Percentiles rank a stretch among this genome's conserved stretches.
Evolutionary conservation across 768 basidiomycete species (phyloP).

Genomic region (Sutorius australiensis): DNA sequence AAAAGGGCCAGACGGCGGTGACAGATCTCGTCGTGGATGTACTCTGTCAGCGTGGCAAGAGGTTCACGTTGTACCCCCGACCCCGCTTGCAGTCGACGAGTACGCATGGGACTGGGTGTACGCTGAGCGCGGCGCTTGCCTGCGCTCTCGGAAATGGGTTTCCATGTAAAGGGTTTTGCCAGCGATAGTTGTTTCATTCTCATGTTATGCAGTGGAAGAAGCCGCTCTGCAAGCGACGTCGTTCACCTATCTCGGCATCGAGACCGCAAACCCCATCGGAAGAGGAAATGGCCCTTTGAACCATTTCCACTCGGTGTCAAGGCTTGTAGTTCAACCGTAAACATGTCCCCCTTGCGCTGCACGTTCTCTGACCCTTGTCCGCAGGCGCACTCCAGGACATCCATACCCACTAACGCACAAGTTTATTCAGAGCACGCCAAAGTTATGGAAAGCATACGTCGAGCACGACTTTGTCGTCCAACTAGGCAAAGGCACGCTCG

Average conservation of each 20-base stretch:
- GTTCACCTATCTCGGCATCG: slow-evolving; percentile 77
- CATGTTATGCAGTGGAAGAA: slow-evolving; percentile 42
- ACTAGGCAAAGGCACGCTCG: slow-evolving; percentile 69
- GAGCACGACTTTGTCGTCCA: slow-evolving; percentile 80
- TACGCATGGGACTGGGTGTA: slow-evolving; percentile 94
- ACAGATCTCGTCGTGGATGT: slow-evolving; percentile 59
- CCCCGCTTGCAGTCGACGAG: slow-evolving; percentile 62
- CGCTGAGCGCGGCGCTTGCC: slow-evolving; percentile 79
- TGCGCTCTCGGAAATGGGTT: slow-evolving; percentile 53
- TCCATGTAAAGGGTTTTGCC: slow-evolving; percentile 33
- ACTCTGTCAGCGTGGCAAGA: slow-evolving; percentile 39
- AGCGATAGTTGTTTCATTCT: background rate
- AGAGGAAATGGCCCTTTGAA: slow-evolving; percentile 82
- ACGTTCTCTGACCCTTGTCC: background rate
- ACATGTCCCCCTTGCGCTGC: slow-evolving; percentile 29
- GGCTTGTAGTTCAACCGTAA: slow-evolving; percentile 49
- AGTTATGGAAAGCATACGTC: slow-evolving; percentile 70
- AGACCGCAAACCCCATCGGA: slow-evolving; percentile 63
- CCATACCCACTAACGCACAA: slow-evolving; percentile 67
- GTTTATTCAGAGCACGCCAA: slow-evolving; percentile 54
- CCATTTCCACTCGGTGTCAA: slow-evolving; percentile 64
- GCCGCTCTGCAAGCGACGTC: slow-evolving; percentile 57
- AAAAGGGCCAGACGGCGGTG: slow-evolving; percentile 12
- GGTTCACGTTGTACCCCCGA: slow-evolving; percentile 51
- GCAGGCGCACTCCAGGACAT: slow-evolving; percentile 53